These are phyloP conservation scores for Aureobasidium subglaciale DNA, from an alignment of 2,329 filamentous ascomycete genomes.

Conservation along the genomic window DNA sequence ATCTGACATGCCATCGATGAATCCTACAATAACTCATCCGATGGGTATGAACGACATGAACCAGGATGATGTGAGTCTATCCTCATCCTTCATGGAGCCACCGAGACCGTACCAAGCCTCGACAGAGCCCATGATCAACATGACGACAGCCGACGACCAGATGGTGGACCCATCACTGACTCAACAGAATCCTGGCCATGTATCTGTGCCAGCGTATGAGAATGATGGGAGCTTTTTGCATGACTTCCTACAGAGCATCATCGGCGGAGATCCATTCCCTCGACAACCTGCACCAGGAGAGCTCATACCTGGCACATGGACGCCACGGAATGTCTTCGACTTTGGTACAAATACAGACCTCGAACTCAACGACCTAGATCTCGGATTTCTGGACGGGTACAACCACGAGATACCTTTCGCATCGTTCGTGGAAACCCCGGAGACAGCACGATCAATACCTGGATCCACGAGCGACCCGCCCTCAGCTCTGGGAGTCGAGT, in stretches of 20 bases:
- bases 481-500: conserved; percentile 26
- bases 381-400: conserved; percentile 39
- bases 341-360: conserved; percentile 40
- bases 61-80: not conserved
- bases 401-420: conserved; percentile 39
- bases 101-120: not conserved
- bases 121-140: conserved; percentile 4
- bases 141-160: not conserved
- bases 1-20: not conserved
- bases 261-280: conserved; percentile 6
- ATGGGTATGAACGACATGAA: no score
- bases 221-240: conserved; percentile 5
- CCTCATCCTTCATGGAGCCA: not conserved
- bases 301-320: conserved; percentile 29
- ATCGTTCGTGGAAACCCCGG: conserved; percentile 28
- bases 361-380: conserved; percentile 39
- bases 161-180: not conserved
- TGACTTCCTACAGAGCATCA: conserved; percentile 17
- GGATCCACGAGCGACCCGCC: conserved; percentile 26
- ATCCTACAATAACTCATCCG: not conserved
- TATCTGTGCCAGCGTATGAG: conserved; percentile 4
- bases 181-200: not conserved
- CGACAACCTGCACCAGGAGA: not conserved
- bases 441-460: conserved; percentile 16
- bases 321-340: conserved; percentile 39